phyloP scores from a whole-genome alignment of 129 eudicot species.

The Scalesia atractyloides region DNA sequence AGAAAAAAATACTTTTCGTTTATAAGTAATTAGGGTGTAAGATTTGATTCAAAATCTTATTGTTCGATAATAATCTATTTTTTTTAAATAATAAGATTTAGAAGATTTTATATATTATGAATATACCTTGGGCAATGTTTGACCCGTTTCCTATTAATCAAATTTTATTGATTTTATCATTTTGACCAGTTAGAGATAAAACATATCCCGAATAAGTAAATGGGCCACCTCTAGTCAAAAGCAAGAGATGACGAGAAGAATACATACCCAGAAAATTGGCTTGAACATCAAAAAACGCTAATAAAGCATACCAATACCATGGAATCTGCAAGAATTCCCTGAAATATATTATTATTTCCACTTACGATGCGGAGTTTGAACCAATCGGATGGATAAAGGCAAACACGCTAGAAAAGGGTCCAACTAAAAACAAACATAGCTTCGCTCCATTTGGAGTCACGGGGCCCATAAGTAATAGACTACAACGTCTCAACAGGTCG shows the following conservation, averaged over 20 bases:
- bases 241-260: conserved; percentile 15
- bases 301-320: conserved; percentile 48
- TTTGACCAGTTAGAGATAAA: conserved; percentile 4
- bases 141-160: background rate
- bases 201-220: background rate
- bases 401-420: too few relatives aligned
- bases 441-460: too few relatives aligned
- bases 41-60: background rate
- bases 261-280: conserved; percentile 76
- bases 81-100: background rate
- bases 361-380: too few relatives aligned
- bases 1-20: too few relatives aligned
- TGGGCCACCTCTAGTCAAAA: conserved; percentile 10
- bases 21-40: background rate
- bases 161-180: background rate
- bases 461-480: too few relatives aligned
- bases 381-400: too few relatives aligned
- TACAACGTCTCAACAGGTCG: too few relatives aligned
- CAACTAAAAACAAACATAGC: too few relatives aligned
- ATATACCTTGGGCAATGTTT: background rate
- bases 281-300: conserved; percentile 84
- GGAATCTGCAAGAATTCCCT: conserved; percentile 27
- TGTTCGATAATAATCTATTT: background rate
- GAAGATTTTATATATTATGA: background rate
- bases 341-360: background rate